A percentile compares a stretch with the other conserved stretches of the same genome.
Evolutionary conservation across 2,329 filamentous ascomycete genomes (phyloP).

Genomic region (Fusarium sp.): DNA sequence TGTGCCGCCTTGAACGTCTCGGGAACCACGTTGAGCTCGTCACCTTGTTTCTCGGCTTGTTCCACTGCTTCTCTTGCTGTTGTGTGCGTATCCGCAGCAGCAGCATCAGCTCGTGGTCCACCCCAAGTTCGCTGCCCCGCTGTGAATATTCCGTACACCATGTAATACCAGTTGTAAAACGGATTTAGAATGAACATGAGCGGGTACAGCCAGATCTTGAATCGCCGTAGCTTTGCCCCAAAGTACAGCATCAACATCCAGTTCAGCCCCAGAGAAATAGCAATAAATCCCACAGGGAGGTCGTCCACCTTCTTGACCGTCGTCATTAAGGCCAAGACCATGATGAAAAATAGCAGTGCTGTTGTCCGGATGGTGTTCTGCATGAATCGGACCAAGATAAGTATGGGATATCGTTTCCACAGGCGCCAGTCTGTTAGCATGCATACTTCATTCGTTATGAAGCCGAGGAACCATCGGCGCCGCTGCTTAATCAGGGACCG

Average conservation of each 20-base stretch:
- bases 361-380: constrained; percentile 98
- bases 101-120: constrained; percentile 91
- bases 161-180: constrained; percentile 98
- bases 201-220: constrained; percentile 95
- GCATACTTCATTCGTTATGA: constrained; percentile 97
- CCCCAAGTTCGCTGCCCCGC: constrained; percentile 96
- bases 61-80: constrained; percentile 89
- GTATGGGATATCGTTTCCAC: constrained; percentile 90
- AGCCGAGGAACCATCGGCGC: constrained; percentile 95
- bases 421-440: constrained; percentile 96
- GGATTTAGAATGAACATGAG: constrained; percentile 96
- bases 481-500: constrained; percentile 91
- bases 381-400: constrained; percentile 90
- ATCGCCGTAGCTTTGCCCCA: constrained; percentile 86
- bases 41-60: constrained; percentile 81
- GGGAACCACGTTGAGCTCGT: constrained; percentile 91
- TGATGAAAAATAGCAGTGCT: constrained; percentile 92
- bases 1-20: constrained; percentile 82
- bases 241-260: constrained; percentile 98
- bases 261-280: constrained; percentile 91
- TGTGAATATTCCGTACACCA: constrained; percentile 97
- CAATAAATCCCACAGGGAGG: constrained; percentile 93
- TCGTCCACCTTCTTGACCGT: constrained; percentile 84
- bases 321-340: constrained; percentile 87
- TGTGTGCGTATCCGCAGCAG: constrained; percentile 80